Conservation (phyloP, 2,329 filamentous ascomycete species). For the Aspergillus ruber region DNA sequence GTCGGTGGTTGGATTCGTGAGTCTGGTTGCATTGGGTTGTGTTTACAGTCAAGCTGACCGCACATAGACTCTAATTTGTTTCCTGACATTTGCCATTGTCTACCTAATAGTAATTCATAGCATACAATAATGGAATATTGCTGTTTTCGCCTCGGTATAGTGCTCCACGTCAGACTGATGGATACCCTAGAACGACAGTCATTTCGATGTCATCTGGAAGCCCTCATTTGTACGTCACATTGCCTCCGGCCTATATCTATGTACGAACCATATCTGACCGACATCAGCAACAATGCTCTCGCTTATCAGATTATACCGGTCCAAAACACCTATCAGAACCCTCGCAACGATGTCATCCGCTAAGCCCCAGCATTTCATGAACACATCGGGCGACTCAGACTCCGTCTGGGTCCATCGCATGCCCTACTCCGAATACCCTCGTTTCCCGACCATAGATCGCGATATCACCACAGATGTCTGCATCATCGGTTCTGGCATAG, state of each 20-base stretch:
- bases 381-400: conserved; percentile 47
- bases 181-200: neutral
- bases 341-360: neutral
- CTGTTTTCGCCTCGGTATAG: too few species aligned
- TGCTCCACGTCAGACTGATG: neutral
- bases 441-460: conserved; percentile 37
- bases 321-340: too few species aligned
- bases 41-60: too few species aligned
- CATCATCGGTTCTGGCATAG: conserved; percentile 49
- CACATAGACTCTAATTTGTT: too few species aligned
- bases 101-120: too few species aligned
- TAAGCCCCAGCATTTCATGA: conserved; percentile 24
- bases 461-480: conserved; percentile 46
- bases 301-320: too few species aligned
- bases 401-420: conserved; percentile 50
- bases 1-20: too few species aligned
- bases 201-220: neutral
- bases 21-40: too few species aligned
- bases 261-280: neutral
- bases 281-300: neutral
- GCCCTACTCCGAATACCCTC: conserved; percentile 40
- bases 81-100: too few species aligned
- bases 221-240: neutral
- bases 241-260: neutral
- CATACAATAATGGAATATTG: too few species aligned